Percentiles rank a stretch among this genome's conserved stretches.
Evolutionary conservation across 352 stramenopile genomes (phyloP).

Genomic region (Aphanomyces cochlioides): DNA sequence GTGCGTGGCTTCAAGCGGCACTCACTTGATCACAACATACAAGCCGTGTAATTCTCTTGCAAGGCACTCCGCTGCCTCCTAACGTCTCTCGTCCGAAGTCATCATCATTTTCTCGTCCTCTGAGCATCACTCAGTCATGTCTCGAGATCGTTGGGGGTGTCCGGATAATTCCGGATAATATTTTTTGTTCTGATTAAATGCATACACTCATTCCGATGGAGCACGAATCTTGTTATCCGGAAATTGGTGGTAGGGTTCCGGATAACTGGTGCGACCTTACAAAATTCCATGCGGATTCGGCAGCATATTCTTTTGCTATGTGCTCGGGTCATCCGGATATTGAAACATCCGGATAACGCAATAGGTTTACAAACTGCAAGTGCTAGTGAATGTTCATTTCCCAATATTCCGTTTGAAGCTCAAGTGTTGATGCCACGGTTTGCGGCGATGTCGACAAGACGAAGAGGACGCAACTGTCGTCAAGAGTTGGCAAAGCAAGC

Average conservation of each 20-base stretch:
- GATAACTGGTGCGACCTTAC: background rate
- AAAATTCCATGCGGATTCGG: conserved; percentile 4
- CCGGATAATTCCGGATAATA: conserved; percentile 6
- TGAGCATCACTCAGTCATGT: too few species aligned
- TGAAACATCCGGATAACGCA: background rate
- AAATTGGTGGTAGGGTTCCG: background rate
- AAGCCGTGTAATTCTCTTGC: too few species aligned
- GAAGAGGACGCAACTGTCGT: conserved; percentile 27
- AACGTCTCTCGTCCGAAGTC: too few species aligned
- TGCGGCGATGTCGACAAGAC: conserved; percentile 20
- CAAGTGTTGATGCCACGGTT: conserved; percentile 13
- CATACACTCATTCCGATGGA: conserved; percentile 11
- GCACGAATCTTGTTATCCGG: background rate
- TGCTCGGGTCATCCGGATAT: conserved; percentile 24
- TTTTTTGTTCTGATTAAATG: background rate
- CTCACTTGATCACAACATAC: too few species aligned
- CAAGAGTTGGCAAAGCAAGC: conserved; percentile 86
- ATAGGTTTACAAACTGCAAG: conserved; percentile 22
- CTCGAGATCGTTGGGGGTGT: background rate
- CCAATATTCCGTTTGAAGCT: conserved; percentile 11
- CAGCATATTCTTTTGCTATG: background rate
- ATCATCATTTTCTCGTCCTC: too few species aligned
- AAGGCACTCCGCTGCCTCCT: too few species aligned
- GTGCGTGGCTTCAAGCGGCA: too few species aligned
- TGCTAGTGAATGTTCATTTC: conserved; percentile 28